phyloP scores from a whole-genome alignment of 306 rosid genomes.

The Hylodesmum podocarpum region DNA sequence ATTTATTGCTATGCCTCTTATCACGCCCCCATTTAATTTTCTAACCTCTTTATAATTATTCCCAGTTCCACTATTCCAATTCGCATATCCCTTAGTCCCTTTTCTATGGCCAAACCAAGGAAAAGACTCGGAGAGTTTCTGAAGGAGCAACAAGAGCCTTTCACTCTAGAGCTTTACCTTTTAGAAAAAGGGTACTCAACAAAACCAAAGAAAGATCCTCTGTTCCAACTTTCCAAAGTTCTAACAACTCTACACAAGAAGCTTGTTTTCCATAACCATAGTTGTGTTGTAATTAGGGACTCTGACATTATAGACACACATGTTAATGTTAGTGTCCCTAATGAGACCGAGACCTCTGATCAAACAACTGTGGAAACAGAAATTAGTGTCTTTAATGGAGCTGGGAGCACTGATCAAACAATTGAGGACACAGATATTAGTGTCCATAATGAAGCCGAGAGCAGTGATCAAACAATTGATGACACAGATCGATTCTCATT shows the following conservation, averaged over 20 bases:
- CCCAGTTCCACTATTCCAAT: background rate
- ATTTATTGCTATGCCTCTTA: slow-evolving; percentile 33
- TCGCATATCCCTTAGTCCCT: background rate
- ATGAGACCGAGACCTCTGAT: background rate
- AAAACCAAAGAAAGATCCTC: slow-evolving; percentile 34
- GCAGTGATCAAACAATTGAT: slow-evolving; percentile 20
- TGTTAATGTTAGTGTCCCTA: background rate
- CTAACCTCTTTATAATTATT: slow-evolving; percentile 22
- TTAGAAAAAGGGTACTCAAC: slow-evolving; percentile 54
- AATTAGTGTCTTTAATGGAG: no score
- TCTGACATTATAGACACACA: slow-evolving; percentile 25
- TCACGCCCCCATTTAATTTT: slow-evolving; percentile 35
- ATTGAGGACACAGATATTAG: slow-evolving; percentile 33
- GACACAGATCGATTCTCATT: slow-evolving; percentile 52
- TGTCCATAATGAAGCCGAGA: background rate
- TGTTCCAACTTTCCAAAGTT: slow-evolving; percentile 38
- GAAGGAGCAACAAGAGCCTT: slow-evolving; percentile 78
- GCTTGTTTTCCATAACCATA: slow-evolving; percentile 37
- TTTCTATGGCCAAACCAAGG: slow-evolving; percentile 55
- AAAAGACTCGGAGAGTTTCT: slow-evolving; percentile 70
- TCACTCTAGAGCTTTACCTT: slow-evolving; percentile 62
- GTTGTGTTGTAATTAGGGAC: slow-evolving; percentile 3
- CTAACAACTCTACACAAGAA: slow-evolving; percentile 46
- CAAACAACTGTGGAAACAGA: slow-evolving; percentile 38
- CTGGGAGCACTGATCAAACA: slow-evolving; percentile 14